Base-by-base conservation (phyloP, 2,329 filamentous ascomycete genomes). In the Aspergillus novofumigatus region DNA sequence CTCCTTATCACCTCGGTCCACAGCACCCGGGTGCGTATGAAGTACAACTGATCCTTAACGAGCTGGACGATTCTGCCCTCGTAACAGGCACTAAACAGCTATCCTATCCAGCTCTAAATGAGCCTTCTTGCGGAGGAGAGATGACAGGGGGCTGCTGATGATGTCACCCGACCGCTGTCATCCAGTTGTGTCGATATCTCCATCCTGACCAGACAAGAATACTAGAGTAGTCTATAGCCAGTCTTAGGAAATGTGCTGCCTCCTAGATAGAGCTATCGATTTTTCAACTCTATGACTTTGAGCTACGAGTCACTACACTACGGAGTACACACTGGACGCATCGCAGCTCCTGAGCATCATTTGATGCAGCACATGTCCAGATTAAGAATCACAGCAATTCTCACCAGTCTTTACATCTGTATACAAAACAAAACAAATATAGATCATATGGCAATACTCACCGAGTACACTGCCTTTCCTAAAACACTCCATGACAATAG, bases 141-240 rank as follows among this genome's bases (percentile, higher is more conserved):
- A 35, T 55, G 48, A 58, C 35, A 44, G 35, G 53, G 52, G 1
- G 29, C n/a, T 35, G 60, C 48, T 53, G 59, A 67, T 68, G 65
- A 68, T 68, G 65, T 68, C 66, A 68, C 64, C 53, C 54, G 64
- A 62, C 51, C 47, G 41, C 25, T 20, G 25, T 26, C 14, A 17
- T 38, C 32, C 32, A 17, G 4, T 32, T 14, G 32, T n/a, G 14
- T 38, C 5, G 32, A 38, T n/a, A 14, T 14, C 14, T 35, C 32
- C 17, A 14, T 32, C 4, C 11, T n/a, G 5, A 6, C 2, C 11
- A 7, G 6, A 6, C 32, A 14, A 35, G 32, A 35, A 17, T 35
- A 35, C 32, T 35, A 14, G 14, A 32, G 29, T 17, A 35, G 14
- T 6, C 32, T 4, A 14, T 17, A 35, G 14, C 5, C 5, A 14